phyloP scores from a whole-genome alignment of 2,329 filamentous ascomycete species.

The Huntiella savannae region DNA sequence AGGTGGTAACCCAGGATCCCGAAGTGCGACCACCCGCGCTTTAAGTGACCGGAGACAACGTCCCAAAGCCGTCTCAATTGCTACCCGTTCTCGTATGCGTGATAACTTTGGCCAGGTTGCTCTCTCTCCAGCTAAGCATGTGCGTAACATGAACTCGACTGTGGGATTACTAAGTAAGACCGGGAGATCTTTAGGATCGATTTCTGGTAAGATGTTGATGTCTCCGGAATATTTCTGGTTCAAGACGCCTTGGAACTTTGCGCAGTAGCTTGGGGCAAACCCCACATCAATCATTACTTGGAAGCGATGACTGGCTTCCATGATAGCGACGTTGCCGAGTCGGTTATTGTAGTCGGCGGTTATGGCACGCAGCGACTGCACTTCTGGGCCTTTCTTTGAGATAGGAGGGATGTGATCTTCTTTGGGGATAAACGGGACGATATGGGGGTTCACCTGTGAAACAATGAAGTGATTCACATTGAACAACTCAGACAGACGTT shows the following conservation, averaged over 20 bases:
- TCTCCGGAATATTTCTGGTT: conserved; percentile 87
- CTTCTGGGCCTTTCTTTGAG: not conserved
- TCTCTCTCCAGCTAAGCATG: conserved; percentile 58
- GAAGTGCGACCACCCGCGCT: conserved; percentile 35
- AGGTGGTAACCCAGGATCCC: not conserved
- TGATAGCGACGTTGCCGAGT: conserved; percentile 54
- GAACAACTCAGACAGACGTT: conserved; percentile 79
- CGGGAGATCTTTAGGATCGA: conserved; percentile 54
- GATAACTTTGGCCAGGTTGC: conserved; percentile 86
- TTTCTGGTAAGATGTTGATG: conserved; percentile 78
- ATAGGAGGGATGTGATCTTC: conserved; percentile 40
- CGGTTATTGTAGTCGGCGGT: conserved; percentile 39
- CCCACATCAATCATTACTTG: conserved; percentile 65
- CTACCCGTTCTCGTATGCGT: conserved; percentile 68
- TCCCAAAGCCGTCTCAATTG: conserved; percentile 73
- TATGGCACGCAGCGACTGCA: not conserved
- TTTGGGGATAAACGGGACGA: conserved; percentile 65
- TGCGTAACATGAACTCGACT: conserved; percentile 65
- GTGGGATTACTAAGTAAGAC: conserved; percentile 70
- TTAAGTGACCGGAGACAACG: conserved; percentile 50
- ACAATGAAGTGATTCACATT: conserved; percentile 98
- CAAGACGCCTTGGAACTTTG: conserved; percentile 62
- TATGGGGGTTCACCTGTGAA: conserved; percentile 88
- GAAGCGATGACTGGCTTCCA: conserved; percentile 63
- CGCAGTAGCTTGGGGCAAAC: conserved; percentile 58